Conservation (phyloP, 2,329 filamentous ascomycete species). For the Fusarium burgessii region DNA sequence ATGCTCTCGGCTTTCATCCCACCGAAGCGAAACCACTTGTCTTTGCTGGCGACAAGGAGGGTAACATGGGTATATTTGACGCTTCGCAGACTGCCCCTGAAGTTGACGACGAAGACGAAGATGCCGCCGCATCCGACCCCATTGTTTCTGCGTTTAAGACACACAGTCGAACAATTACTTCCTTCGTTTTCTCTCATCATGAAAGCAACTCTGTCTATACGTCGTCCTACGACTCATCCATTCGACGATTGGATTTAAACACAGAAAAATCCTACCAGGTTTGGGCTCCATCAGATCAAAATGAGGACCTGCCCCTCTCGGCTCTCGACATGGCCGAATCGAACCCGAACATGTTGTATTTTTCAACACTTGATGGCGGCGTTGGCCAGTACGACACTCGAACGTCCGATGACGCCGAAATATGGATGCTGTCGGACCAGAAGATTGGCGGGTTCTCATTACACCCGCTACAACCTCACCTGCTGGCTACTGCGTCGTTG, state of each 20-base stretch:
- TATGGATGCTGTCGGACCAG: slow-evolving; percentile 85
- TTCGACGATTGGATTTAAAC: slow-evolving; percentile 85
- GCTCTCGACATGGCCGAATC: slow-evolving; percentile 81
- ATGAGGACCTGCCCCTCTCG: slow-evolving; percentile 83
- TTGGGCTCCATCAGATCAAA: slow-evolving; percentile 77
- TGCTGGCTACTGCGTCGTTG: slow-evolving; percentile 88
- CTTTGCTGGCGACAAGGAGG: slow-evolving; percentile 94
- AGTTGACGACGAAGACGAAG: slow-evolving; percentile 75
- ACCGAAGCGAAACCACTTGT: slow-evolving; percentile 86
- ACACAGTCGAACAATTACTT: slow-evolving; percentile 88
- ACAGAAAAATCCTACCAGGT: slow-evolving; percentile 84
- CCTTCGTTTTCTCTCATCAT: slow-evolving; percentile 80
- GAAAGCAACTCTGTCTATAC: slow-evolving; percentile 84
- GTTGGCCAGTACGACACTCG: slow-evolving; percentile 87
- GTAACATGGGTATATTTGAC: slow-evolving; percentile 91
- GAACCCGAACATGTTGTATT: slow-evolving; percentile 81
- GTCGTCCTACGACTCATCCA: slow-evolving; percentile 91
- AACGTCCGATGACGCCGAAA: slow-evolving; percentile 66
- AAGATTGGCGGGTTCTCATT: slow-evolving; percentile 96
- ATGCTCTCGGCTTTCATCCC: slow-evolving; percentile 89
- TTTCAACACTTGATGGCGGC: slow-evolving; percentile 85
- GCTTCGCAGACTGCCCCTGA: slow-evolving; percentile 77
- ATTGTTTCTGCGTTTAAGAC: slow-evolving; percentile 91
- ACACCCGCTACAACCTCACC: slow-evolving; percentile 82
- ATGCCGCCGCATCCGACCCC: slow-evolving; percentile 74